A percentile compares a stretch with the other conserved stretches of the same genome.
Evolutionary conservation across 1,284 basidiomycete species (phyloP).

Genomic region (Naganishia cerealis): DNA sequence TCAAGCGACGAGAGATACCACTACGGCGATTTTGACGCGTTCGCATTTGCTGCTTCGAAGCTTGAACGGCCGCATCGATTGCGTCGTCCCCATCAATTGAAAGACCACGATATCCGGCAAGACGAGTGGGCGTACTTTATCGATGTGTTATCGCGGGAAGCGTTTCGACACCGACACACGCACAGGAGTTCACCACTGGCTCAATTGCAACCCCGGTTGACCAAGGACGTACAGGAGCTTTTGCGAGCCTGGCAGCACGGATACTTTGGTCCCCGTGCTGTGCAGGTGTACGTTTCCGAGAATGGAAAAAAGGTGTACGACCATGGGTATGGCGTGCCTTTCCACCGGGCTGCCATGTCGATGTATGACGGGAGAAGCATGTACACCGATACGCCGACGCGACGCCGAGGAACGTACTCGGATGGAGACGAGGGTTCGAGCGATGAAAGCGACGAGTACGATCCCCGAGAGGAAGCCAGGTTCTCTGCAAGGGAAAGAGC

Average conservation of each 20-base stretch:
- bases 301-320: constrained; percentile 29
- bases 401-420: neutral
- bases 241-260: constrained; percentile 33
- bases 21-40: constrained; percentile 32
- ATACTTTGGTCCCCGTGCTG: constrained; percentile 33
- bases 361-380: constrained; percentile 26
- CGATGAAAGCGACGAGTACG: constrained; percentile 9
- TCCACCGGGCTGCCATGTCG: constrained; percentile 15
- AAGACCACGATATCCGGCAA: constrained; percentile 25
- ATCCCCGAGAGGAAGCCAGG: constrained; percentile 18
- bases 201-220: constrained; percentile 20
- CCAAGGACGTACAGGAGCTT: constrained; percentile 17
- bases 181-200: neutral
- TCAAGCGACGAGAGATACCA: constrained; percentile 13
- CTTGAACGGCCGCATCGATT: constrained; percentile 23
- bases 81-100: constrained; percentile 25
- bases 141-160: constrained; percentile 29
- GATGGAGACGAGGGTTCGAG: neutral
- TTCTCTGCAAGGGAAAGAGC: constrained; percentile 27
- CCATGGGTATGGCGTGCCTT: constrained; percentile 20
- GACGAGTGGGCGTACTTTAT: constrained; percentile 34
- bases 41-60: constrained; percentile 18
- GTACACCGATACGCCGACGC: constrained; percentile 7
- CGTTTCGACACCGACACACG: constrained; percentile 17
- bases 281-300: constrained; percentile 30